phyloP scores from a whole-genome alignment of 2,329 filamentous ascomycete species.

The Blastomyces gilchristii region DNA sequence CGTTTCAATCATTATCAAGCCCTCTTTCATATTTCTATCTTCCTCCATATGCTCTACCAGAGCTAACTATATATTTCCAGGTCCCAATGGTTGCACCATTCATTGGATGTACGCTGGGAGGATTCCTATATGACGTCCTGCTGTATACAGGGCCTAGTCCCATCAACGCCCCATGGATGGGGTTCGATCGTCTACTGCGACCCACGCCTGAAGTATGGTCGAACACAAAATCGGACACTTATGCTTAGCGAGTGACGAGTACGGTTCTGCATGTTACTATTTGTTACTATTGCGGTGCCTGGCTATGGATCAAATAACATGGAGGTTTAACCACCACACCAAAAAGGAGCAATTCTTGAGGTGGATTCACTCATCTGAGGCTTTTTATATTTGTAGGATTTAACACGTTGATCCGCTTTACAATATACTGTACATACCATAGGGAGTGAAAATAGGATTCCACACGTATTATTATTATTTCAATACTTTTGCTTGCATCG shows the following conservation, averaged over 20 bases:
- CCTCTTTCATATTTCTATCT: not conserved
- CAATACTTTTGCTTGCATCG: too few relatives aligned
- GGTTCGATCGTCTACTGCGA: slow-evolving; percentile 45
- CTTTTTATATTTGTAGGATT: not conserved
- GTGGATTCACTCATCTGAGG: too few relatives aligned
- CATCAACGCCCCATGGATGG: slow-evolving; percentile 57
- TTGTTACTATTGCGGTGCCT: too few relatives aligned
- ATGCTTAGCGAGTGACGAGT: not conserved
- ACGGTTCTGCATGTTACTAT: not conserved
- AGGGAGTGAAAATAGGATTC: not conserved
- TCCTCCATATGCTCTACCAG: not conserved
- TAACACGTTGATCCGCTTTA: not conserved
- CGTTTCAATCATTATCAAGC: slow-evolving; percentile 7
- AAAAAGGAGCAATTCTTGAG: too few relatives aligned
- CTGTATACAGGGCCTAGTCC: slow-evolving; percentile 61
- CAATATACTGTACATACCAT: not conserved
- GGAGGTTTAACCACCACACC: too few relatives aligned
- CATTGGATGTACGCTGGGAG: slow-evolving; percentile 52
- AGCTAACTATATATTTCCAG: slow-evolving; percentile 27
- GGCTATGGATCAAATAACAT: too few relatives aligned
- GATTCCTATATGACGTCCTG: slow-evolving; percentile 56
- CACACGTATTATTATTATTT: not conserved
- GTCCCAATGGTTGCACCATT: slow-evolving; percentile 65
- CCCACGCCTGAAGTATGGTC: slow-evolving; percentile 17
- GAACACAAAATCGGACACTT: slow-evolving; percentile 13